These are phyloP conservation scores for Komagataella kurtzmanii DNA, from an alignment of 805 yeast species.

Conservation along the genomic window DNA sequence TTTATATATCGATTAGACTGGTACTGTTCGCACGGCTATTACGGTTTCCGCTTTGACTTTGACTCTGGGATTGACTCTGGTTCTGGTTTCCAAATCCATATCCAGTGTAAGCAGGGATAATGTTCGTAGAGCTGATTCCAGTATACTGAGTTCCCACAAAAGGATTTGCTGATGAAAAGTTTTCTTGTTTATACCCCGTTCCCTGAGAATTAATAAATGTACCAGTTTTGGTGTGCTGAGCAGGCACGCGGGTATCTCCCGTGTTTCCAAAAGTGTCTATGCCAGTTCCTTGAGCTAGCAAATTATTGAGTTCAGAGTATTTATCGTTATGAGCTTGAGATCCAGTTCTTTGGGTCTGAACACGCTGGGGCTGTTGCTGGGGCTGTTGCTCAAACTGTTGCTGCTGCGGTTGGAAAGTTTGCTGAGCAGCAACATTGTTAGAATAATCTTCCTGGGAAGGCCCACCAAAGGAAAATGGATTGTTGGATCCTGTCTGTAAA, in stretches of 20 bases:
- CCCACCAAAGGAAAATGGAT: slow-evolving; percentile 12
- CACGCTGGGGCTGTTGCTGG: slow-evolving; percentile 21
- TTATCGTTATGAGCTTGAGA: slow-evolving; percentile 38
- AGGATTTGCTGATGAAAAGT: slow-evolving; percentile 37
- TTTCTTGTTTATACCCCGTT: slow-evolving; percentile 53
- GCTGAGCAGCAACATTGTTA: slow-evolving; percentile 4
- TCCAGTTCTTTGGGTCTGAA: slow-evolving; percentile 36
- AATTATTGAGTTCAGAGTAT: slow-evolving; percentile 60
- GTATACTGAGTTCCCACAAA: slow-evolving; percentile 59
- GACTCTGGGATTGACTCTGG: slow-evolving; percentile 16
- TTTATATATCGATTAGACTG: slow-evolving; percentile 19
- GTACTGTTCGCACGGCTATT: slow-evolving; percentile 3
- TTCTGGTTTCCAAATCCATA: slow-evolving; percentile 84
- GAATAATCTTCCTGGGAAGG: slow-evolving; percentile 15
- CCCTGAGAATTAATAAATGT: slow-evolving; percentile 82
- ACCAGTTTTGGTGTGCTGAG: slow-evolving; percentile 78
- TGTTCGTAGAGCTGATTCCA: slow-evolving; percentile 47
- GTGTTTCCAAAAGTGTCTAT: slow-evolving; percentile 88
- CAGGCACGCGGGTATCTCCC: slow-evolving; percentile 76
- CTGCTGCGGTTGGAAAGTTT: slow-evolving; percentile 12
- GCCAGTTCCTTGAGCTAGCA: slow-evolving; percentile 81
- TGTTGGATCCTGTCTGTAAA: slow-evolving; percentile 6
- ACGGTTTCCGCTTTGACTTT: slow-evolving; percentile 3
- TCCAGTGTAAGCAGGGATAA: slow-evolving; percentile 70
- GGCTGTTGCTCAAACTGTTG: slow-evolving; percentile 11